Evolutionary conservation across 148 eudicot species (phyloP), one percentile per base, ranked within the genome.

Genomic region (Chenopodium quinoa): DNA sequence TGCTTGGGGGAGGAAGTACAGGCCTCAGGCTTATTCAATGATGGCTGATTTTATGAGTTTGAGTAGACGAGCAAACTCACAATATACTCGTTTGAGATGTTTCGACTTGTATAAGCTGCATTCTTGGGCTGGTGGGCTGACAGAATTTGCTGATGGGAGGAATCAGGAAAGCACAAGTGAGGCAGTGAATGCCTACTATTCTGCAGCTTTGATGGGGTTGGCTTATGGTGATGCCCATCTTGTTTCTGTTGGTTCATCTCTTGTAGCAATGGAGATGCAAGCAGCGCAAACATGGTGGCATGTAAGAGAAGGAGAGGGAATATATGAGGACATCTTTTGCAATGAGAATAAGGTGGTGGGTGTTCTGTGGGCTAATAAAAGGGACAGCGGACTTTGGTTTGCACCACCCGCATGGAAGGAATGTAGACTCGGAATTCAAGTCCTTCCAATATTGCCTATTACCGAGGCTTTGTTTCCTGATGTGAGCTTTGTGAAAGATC

Each of bases 51-150:
- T 81, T 64, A 93, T 96, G 99, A 93, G 82, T 84, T 86, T 93
- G 83, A 89, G 94, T 12, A 92, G 76, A 75, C 72, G 83, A 12
- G 85, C 11, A 11, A 82, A 87, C 69, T 86, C 93, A 1, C 84
- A 58, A 5, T 96, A 89, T 75, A 85, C 98, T 2, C 84, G 91
- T 7, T 80, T 96, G 89, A 91, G 99, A 73, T 90, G 92, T 71
- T 96, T 96, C n/a, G 99, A 96, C 73, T 73, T 91, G 85, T 96
- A 92, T 88, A 92, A 92, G 73, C 78, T 96, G 80, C 99, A 96
- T 83, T 96, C 98, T 81, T 96, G 99, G 99, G 95, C 99, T 66
- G 87, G 97, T 34, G 99, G 99, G 67, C 70, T 96, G 78, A 92
- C 92, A 0, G 99, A 93, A 79, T 93, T 96, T 82, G 90, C 87